Percentiles rank a stretch among this genome's conserved stretches.
These are phyloP conservation scores for Lojkania enalia DNA, from an alignment of 2,329 filamentous ascomycete species.

Conservation along the genomic window DNA sequence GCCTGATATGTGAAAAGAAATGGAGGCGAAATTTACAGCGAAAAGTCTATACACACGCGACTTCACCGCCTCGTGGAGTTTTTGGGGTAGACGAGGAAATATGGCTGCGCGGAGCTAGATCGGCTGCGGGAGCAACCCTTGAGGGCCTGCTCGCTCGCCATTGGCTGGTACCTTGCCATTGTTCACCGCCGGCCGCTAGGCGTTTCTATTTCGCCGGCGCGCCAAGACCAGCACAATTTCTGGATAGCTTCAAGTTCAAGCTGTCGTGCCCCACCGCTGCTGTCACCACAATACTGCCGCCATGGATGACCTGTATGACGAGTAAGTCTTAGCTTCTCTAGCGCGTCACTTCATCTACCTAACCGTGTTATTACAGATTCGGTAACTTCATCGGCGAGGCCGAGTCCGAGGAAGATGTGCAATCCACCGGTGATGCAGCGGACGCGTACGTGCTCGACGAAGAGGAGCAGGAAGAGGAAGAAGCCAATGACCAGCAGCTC, in stretches of 20 bases:
- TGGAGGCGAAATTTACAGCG: no score
- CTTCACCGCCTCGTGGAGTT: no score
- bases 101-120: neutral
- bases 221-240: constrained; percentile 26
- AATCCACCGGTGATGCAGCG: constrained; percentile 72
- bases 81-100: no score
- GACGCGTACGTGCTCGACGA: constrained; percentile 81
- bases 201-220: constrained; percentile 12
- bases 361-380: constrained; percentile 64
- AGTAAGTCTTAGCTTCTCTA: constrained; percentile 57
- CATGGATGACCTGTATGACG: constrained; percentile 98
- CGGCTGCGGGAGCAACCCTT: constrained; percentile 16
- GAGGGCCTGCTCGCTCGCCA: constrained; percentile 16
- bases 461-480: constrained; percentile 60
- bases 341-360: constrained; percentile 11
- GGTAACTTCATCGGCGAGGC: constrained; percentile 98
- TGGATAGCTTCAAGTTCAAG: constrained; percentile 30
- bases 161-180: constrained; percentile 20
- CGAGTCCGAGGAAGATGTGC: constrained; percentile 84
- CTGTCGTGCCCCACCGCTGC: constrained; percentile 1
- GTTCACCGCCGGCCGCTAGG: constrained; percentile 29
- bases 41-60: no score
- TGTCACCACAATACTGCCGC: constrained; percentile 29
- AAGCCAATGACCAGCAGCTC: constrained; percentile 78
- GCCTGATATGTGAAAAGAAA: no score